Conservation (phyloP, 2,329 filamentous ascomycete genomes). For the Lachnellula willkommii region DNA sequence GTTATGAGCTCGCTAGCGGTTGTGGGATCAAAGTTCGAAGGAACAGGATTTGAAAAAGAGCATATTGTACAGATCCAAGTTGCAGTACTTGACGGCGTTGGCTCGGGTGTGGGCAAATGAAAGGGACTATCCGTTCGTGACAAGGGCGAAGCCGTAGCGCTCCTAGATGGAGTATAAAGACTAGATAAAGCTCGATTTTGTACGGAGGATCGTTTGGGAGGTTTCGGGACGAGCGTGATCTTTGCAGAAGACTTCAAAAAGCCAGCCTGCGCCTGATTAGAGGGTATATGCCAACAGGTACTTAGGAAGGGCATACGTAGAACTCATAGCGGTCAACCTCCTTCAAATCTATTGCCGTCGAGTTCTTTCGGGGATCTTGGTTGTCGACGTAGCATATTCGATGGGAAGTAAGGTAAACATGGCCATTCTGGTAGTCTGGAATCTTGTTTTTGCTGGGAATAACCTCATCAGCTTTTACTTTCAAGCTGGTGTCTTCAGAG, state of each 20-base stretch:
- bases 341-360: conserved; percentile 79
- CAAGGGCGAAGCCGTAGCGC: conserved; percentile 43
- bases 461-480: conserved; percentile 4
- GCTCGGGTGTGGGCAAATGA: conserved; percentile 40
- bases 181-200: conserved; percentile 48
- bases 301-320: conserved; percentile 53
- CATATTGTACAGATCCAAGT: conserved; percentile 97
- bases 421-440: conserved; percentile 86
- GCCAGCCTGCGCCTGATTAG: conserved; percentile 55
- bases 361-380: conserved; percentile 76
- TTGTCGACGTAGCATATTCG: conserved; percentile 93
- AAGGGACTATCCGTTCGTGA: conserved; percentile 40
- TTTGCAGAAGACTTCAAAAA: conserved; percentile 95
- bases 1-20: conserved; percentile 69
- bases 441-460: conserved; percentile 81
- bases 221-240: conserved; percentile 81
- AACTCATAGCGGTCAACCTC: conserved; percentile 88
- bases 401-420: conserved; percentile 94
- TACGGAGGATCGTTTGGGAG: conserved; percentile 59
- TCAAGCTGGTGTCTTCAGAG: background rate
- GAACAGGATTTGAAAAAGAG: conserved; percentile 87
- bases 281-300: background rate
- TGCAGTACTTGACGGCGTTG: conserved; percentile 52
- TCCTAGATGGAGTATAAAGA: conserved; percentile 43
- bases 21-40: conserved; percentile 85